Percentiles rank a stretch among this genome's conserved stretches.
phyloP scores from a whole-genome alignment of 768 basidiomycete species.

The Leccinum uliginosum region DNA sequence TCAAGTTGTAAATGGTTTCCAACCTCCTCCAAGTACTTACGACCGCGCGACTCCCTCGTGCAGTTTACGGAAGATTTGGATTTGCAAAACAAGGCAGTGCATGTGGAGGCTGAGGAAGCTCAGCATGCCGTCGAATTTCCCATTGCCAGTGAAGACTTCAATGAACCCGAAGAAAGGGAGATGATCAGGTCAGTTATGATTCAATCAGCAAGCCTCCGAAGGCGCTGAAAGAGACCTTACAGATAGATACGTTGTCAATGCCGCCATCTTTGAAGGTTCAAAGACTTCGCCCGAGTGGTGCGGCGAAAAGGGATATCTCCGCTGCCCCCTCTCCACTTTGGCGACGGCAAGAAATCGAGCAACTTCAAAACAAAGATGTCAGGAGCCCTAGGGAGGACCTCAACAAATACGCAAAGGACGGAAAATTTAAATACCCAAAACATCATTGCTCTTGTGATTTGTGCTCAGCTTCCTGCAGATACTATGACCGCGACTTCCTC shows the following conservation, averaged over 20 bases:
- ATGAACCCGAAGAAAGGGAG: conserved; percentile 40
- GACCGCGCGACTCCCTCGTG: too few relatives aligned
- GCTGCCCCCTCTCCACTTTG: conserved; percentile 50
- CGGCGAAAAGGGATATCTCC: conserved; percentile 39
- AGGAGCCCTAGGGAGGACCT: conserved; percentile 80
- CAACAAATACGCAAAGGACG: conserved; percentile 77
- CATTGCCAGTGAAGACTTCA: conserved; percentile 43
- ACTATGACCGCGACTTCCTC: conserved; percentile 96
- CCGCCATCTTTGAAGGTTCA: conserved; percentile 37
- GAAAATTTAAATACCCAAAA: conserved; percentile 73
- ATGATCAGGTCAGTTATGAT: conserved; percentile 33
- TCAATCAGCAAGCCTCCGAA: conserved; percentile 37
- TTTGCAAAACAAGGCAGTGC: conserved; percentile 17
- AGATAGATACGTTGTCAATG: conserved; percentile 57
- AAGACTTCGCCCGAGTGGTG: conserved; percentile 57
- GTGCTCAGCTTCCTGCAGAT: conserved; percentile 44
- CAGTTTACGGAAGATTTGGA: too few relatives aligned
- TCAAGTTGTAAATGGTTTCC: too few relatives aligned
- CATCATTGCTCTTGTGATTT: neutral
- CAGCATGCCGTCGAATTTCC: conserved; percentile 33
- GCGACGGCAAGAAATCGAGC: conserved; percentile 81
- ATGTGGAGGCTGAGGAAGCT: conserved; percentile 35
- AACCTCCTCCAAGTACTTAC: too few relatives aligned
- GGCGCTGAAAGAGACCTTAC: conserved; percentile 49
- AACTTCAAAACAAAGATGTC: conserved; percentile 69